Base-by-base conservation (phyloP, 73 alveolate species). In the Symbiodinium natans region DNA sequence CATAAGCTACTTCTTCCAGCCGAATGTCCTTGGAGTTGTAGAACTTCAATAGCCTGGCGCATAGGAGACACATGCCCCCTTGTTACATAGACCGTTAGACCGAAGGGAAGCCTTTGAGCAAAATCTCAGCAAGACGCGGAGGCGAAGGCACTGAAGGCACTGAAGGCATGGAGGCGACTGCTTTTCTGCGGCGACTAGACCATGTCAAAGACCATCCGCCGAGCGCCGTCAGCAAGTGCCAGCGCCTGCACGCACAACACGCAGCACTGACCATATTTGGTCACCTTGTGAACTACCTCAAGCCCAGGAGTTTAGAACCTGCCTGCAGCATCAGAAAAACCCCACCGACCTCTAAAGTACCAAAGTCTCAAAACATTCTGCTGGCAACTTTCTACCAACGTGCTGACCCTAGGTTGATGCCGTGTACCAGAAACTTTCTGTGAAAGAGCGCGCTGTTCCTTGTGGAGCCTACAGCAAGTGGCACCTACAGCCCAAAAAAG, bases 161-260 rank as follows among this genome's bases (percentile, higher is more conserved):
- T 29, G 10, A 13, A 0, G 7, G 8, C 23, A 25, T 39, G 21
- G 40, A n/a, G n/a, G n/a, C n/a, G n/a, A n/a, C n/a, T n/a, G n/a
- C n/a, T n/a, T n/a, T n/a, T n/a, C 33, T 59, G 4, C 3, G 8
- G 27, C 5, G 8, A 21, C 46, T n/a, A 54, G 43, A 56, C 31
- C 83, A 90, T 31, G 54, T 90, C 97, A 89, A 90, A 90, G 97
- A 90, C 88, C 97, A 90, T 41, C 17, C 97, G 97, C 40, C 97
- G 97, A 3, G 85, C 83, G n/a, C 94, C 89, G 33, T 90, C 88
- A n/a, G 82, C 97, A 40, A 68, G 75, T 8, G 97, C 87, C 52
- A 90, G 88, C 27, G 88, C 97, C 97, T 90, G 80, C 36, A 29
- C 13, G 4, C 46, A 19, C 77, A 13, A 6, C 6, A 59, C 4